A percentile compares a stretch with the other conserved stretches of the same genome.
Conservation (phyloP, 2,329 filamentous ascomycete genomes). For the Microcyclosporella mali region DNA sequence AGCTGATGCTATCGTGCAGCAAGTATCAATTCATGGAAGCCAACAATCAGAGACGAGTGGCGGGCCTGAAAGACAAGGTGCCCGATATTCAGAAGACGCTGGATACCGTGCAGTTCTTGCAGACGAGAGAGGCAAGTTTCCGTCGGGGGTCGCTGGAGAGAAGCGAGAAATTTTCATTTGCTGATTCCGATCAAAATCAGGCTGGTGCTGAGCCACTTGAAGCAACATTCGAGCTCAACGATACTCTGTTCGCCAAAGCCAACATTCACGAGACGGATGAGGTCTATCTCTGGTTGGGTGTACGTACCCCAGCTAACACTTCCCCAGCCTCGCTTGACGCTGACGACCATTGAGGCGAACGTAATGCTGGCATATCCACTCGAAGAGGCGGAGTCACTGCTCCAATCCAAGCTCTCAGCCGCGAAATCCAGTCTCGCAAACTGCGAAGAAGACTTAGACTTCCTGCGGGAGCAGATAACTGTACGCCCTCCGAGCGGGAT, state of each 20-base stretch:
- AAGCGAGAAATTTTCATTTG: neutral
- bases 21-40: conserved; percentile 99
- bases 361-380: conserved; percentile 96
- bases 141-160: neutral
- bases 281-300: conserved; percentile 95
- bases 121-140: conserved; percentile 59
- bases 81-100: conserved; percentile 95
- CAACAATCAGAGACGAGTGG: conserved; percentile 77
- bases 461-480: conserved; percentile 92
- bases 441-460: conserved; percentile 94
- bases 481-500: conserved; percentile 45
- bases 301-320: conserved; percentile 37
- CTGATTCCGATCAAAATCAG: conserved; percentile 21
- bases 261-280: conserved; percentile 76
- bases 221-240: conserved; percentile 92
- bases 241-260: conserved; percentile 88
- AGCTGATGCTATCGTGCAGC: too few relatives aligned
- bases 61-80: conserved; percentile 85
- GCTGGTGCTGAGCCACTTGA: conserved; percentile 63
- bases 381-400: conserved; percentile 72
- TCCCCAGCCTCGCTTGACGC: neutral
- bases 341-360: conserved; percentile 59
- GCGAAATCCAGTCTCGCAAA: conserved; percentile 76
- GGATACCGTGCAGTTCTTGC: conserved; percentile 81
- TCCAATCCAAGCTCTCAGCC: conserved; percentile 68